Percentiles rank a stretch among this genome's conserved stretches.
Evolutionary conservation across 2,329 filamentous ascomycete genomes (phyloP).

Genomic region (Harringtonia aguacate): DNA sequence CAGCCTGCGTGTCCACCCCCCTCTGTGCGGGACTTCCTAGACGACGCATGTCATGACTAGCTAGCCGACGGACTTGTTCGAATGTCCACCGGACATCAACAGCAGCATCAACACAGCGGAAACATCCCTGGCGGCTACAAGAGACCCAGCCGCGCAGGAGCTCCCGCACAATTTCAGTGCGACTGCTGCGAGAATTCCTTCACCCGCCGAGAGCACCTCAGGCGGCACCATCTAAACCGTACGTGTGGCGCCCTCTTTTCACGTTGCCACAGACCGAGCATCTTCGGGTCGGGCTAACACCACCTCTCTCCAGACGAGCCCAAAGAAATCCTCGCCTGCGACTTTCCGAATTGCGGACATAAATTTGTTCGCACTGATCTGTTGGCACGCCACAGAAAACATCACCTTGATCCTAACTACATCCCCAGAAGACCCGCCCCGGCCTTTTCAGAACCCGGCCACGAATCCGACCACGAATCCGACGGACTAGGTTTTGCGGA

Average conservation of each 20-base stretch:
- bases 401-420: conserved; percentile 48
- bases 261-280: conserved; percentile 8
- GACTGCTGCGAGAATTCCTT: conserved; percentile 69
- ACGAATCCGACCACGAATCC: no score
- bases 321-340: conserved; percentile 69
- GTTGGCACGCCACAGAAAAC: conserved; percentile 56
- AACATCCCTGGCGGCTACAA: conserved; percentile 29
- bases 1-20: no score
- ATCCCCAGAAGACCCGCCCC: conserved; percentile 38
- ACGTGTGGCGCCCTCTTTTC: conserved; percentile 4
- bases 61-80: background rate
- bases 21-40: background rate
- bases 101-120: conserved; percentile 1
- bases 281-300: conserved; percentile 6
- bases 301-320: conserved; percentile 49
- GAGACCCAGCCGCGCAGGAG: conserved; percentile 40
- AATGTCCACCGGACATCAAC: conserved; percentile 11
- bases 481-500: no score
- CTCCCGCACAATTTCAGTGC: conserved; percentile 47
- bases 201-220: conserved; percentile 70
- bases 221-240: conserved; percentile 77
- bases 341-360: conserved; percentile 63
- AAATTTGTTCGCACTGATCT: conserved; percentile 72
- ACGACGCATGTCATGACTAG: background rate
- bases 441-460: conserved; percentile 30